Evolutionary conservation across 306 rosid species (phyloP).

Genomic region (Cercis canadensis): DNA sequence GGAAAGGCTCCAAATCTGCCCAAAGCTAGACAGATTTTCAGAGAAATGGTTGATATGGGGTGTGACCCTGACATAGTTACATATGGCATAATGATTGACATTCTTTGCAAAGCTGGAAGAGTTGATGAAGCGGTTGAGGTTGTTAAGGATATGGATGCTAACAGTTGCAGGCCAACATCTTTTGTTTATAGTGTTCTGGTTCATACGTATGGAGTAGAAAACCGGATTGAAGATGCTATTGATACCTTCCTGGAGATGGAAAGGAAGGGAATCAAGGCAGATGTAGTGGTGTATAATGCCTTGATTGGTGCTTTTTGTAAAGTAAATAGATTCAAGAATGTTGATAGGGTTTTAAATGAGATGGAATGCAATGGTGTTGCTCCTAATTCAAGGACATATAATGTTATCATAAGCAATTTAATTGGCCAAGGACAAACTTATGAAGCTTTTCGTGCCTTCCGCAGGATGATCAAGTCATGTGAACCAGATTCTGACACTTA

Average conservation of each 20-base stretch:
- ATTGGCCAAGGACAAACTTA: constrained; percentile 63
- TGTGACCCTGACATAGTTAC: constrained; percentile 82
- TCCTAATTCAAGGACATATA: constrained; percentile 78
- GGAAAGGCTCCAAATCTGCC: constrained; percentile 89
- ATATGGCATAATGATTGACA: constrained; percentile 82
- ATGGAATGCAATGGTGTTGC: constrained; percentile 62
- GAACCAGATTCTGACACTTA: constrained; percentile 86
- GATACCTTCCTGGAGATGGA: constrained; percentile 78
- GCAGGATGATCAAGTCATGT: constrained; percentile 67
- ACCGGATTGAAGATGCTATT: constrained; percentile 84
- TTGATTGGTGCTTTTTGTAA: constrained; percentile 77
- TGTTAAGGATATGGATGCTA: constrained; percentile 70
- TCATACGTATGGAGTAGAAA: constrained; percentile 79
- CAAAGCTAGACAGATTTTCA: constrained; percentile 69
- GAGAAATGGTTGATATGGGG: constrained; percentile 73
- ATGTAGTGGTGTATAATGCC: constrained; percentile 83
- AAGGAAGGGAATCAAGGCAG: constrained; percentile 61
- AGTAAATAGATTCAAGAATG: constrained; percentile 66
- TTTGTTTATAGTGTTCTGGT: constrained; percentile 78
- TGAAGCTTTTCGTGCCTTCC: constrained; percentile 64
- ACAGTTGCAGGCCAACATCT: constrained; percentile 65
- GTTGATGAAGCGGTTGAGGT: constrained; percentile 80
- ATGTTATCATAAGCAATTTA: constrained; percentile 69
- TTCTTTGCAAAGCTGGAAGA: constrained; percentile 89
- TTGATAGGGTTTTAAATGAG: constrained; percentile 65